These are phyloP conservation scores for Vaccinium corymbosum DNA, from an alignment of 148 eudicot genomes.

Conservation along the genomic window DNA sequence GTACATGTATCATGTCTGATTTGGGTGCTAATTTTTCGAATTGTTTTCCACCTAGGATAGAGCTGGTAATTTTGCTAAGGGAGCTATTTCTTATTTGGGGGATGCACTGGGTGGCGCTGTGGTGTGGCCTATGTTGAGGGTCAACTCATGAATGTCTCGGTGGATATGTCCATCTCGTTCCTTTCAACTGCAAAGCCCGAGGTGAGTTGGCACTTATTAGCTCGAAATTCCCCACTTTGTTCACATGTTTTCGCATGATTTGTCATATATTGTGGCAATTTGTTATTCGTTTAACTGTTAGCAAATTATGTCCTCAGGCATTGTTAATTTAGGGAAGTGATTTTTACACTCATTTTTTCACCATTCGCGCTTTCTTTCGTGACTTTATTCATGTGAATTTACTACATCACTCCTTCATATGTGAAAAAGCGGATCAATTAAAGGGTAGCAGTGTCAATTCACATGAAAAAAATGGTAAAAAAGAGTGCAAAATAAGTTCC, in stretches of 20 bases:
- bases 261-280: background rate
- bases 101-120: slow-evolving; percentile 69
- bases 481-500: no score
- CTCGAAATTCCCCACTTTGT: background rate
- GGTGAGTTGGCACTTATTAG: slow-evolving; percentile 29
- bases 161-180: slow-evolving; percentile 68
- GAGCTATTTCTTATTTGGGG: slow-evolving; percentile 71
- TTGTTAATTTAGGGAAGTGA: background rate
- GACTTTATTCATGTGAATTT: no score
- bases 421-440: no score
- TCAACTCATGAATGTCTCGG: slow-evolving; percentile 65
- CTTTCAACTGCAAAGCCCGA: slow-evolving; percentile 56
- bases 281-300: background rate
- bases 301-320: background rate
- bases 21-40: background rate
- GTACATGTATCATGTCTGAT: background rate
- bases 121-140: slow-evolving; percentile 41
- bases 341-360: no score
- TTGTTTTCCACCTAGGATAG: slow-evolving; percentile 37
- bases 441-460: no score
- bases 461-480: no score
- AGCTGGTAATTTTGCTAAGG: slow-evolving; percentile 46
- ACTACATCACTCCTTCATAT: no score
- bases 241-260: background rate
- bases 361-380: no score